Evolutionary conservation across 345 rosid genomes (phyloP).

Genomic region (Clausena lansium): DNA sequence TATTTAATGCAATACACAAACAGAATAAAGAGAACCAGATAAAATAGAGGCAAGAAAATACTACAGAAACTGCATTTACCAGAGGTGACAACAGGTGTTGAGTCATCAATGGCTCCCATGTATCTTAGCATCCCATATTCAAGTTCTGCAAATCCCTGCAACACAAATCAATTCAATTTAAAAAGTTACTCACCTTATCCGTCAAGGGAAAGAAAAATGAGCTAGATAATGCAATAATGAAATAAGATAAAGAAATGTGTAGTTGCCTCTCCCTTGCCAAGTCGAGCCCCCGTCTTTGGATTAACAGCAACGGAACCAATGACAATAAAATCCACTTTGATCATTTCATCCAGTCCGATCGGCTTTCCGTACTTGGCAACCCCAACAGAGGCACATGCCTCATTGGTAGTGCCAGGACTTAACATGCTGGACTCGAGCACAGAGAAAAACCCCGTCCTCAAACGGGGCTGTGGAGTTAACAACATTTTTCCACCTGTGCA

Average conservation of each 20-base stretch:
- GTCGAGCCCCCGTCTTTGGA: constrained; percentile 78
- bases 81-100: constrained; percentile 71
- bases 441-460: constrained; percentile 90
- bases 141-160: constrained; percentile 95
- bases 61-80: constrained; percentile 27
- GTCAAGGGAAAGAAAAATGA: not conserved
- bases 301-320: constrained; percentile 91
- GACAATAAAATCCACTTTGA: constrained; percentile 75
- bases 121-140: constrained; percentile 90
- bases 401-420: constrained; percentile 44
- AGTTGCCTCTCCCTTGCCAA: constrained; percentile 91
- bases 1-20: not conserved
- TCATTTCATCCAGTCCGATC: constrained; percentile 73
- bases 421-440: constrained; percentile 54
- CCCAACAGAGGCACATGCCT: constrained; percentile 82
- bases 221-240: not conserved
- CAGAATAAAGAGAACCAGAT: not conserved
- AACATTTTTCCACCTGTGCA: constrained; percentile 67
- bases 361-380: constrained; percentile 86
- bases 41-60: not conserved
- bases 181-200: not conserved
- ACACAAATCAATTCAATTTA: constrained; percentile 5
- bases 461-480: constrained; percentile 86
- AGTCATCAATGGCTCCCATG: constrained; percentile 92
- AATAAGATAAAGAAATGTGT: constrained; percentile 2